Base-by-base conservation (phyloP, 169 alveolate genomes). In the Plasmodium relictum region DNA sequence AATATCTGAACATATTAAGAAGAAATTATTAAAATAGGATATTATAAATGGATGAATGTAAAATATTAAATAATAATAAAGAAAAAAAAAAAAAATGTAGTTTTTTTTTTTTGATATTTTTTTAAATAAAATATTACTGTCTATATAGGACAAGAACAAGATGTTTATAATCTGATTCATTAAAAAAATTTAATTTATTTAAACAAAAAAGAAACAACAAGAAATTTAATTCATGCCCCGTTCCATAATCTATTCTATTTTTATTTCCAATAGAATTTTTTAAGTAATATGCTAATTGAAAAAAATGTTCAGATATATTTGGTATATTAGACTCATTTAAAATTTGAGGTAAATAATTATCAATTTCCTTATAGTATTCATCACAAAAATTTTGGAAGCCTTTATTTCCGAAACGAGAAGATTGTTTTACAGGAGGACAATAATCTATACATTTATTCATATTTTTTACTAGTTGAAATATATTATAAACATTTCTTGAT, bases 161-260 rank as follows among this genome's bases (percentile, higher is more conserved):
- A 42, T 87, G 88, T 16, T 85, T 88, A 39, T 93, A 76, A 59
- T 91, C 94, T 0, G 58, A n/a, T 18, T 39, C 54, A 12, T 37
- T 18, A 42, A 93, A 73, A 42, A 91, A 54, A 22, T 66, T 42
- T 10, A 74, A 31, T 16, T 90, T 76, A 44, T 89, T 93, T 52
- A 97, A 88, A 54, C 97, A 89, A 69, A 94, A 89, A 54, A 98
- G 92, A 74, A 96, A 95, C 20, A 93, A 93, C 5, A 96, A 90
- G 76, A 98, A 97, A 70, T 96, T 93, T 58, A 96, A 87, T 87
- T 98, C 99, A 83, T 96, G 99, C 18, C 99, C 99, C 2, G 99
- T 98, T 6, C 99, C 99, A 91, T 98, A 98, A 88, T 98, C 99
- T 31, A 98, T 94, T 59, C 99, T 91, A 50, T 94, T 96, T 54